Evolutionary conservation across 176 grass and related monocot genomes (phyloP), one percentile per base, ranked within the genome.

Genomic region (Poa annua): DNA sequence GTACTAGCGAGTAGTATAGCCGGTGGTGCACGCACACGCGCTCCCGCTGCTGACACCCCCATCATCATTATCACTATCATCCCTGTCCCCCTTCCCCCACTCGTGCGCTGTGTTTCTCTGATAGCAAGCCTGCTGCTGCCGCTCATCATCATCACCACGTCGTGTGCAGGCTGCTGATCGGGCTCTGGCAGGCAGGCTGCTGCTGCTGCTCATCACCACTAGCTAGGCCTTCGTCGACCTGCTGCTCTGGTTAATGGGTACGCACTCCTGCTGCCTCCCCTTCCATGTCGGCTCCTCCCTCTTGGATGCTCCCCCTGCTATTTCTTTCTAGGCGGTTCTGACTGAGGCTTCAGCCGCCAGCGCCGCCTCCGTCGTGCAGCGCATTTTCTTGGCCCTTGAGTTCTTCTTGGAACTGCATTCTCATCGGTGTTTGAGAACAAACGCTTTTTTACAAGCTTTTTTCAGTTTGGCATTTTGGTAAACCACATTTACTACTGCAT

Each of bases 201-300:
- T 1, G 38, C 41, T 42, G 42, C 2, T 6, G n/a, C 38, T 44
- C 44, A 45, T 45, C 2, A 14, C 47, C 47, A 4, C 47, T 48
- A 6, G 22, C 57, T 60, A 44, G 13, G 36, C 42, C 42, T 72
- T 72, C 69, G 14, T 72, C 42, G 21, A 10, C 41, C 39, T 59
- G 38, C 38, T 69, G 10, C 61, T 33, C 66, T n/a, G 71, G 68
- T 52, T 74, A 79, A 90, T 90, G 84, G 88, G 84, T 86, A 86
- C 74, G 54, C 48, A 83, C 75, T 88, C 53, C 53, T 56, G 42
- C n/a, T 11, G 22, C 24, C 75, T 50, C 44, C 32, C 54, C 63
- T 39, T 8, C 61, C 52, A 76, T 62, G 72, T 32, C 53, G 26
- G 32, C 34, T 36, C 4, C 44, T 45, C 11, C 4, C 8, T 32